Percentiles rank a stretch among this genome's conserved stretches.
phyloP scores from a whole-genome alignment of 202 grass and related monocot genomes.

The Zoysia matrella region DNA sequence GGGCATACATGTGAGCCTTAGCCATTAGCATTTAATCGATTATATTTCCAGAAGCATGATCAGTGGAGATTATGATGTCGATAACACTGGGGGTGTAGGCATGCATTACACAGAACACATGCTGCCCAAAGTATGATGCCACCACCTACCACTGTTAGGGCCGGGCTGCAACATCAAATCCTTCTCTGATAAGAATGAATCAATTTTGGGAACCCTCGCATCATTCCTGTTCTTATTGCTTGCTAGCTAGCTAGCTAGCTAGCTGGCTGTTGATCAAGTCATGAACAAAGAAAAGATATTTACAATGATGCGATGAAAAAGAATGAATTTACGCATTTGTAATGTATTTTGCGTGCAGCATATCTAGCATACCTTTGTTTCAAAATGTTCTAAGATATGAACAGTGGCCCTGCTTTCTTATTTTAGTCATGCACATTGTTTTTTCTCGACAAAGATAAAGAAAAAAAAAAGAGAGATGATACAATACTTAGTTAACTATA shows the following conservation, averaged over 20 bases:
- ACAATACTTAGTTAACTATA: no score
- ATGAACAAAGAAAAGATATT: constrained; percentile 49
- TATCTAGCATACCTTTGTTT: background rate
- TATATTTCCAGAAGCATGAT: constrained; percentile 57
- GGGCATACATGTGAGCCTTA: constrained; percentile 40
- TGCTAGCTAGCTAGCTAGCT: constrained; percentile 25
- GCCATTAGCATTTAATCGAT: constrained; percentile 49
- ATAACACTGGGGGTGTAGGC: constrained; percentile 43
- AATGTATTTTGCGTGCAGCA: background rate
- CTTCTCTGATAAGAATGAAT: constrained; percentile 49
- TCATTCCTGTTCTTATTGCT: constrained; percentile 64
- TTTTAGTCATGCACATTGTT: constrained; percentile 8
- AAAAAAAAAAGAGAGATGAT: background rate
- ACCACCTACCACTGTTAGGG: constrained; percentile 58
- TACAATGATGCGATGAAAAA: constrained; percentile 22
- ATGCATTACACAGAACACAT: constrained; percentile 55
- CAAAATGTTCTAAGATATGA: constrained; percentile 33
- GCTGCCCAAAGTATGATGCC: constrained; percentile 54
- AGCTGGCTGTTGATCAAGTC: constrained; percentile 43
- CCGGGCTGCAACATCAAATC: constrained; percentile 43
- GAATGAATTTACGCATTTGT: background rate
- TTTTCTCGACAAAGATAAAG: constrained; percentile 6
- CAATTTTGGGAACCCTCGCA: constrained; percentile 52
- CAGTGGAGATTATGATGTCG: constrained; percentile 59
- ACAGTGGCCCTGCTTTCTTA: constrained; percentile 22